Conservation (phyloP, 23 red algal species). For the Gracilaria domingensis region DNA sequence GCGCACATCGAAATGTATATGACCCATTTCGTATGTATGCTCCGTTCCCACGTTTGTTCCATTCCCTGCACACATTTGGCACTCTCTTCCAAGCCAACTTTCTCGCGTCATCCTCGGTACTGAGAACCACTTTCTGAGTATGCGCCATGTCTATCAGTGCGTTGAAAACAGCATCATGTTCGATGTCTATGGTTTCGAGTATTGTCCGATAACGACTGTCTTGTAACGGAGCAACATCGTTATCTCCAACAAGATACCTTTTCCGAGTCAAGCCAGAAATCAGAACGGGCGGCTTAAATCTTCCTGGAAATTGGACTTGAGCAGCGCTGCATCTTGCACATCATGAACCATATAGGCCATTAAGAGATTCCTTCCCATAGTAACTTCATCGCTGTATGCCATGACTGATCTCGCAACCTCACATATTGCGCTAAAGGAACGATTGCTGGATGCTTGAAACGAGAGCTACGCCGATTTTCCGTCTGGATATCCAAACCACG, state of each 20-base stretch:
- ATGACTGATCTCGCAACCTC: constrained; percentile 47
- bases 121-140: constrained; percentile 76
- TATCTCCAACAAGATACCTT: constrained; percentile 19
- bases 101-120: constrained; percentile 33
- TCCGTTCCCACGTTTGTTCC: constrained; percentile 56
- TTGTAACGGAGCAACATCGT: constrained; percentile 26
- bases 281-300: constrained; percentile 39
- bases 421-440: constrained; percentile 86
- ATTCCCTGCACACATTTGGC: constrained; percentile 41
- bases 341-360: constrained; percentile 77
- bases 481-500: background rate
- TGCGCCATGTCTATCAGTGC: constrained; percentile 83
- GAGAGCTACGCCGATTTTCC: background rate
- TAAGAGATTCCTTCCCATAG: constrained; percentile 31
- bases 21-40: constrained; percentile 58
- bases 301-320: constrained; percentile 42
- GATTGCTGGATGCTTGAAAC: constrained; percentile 72
- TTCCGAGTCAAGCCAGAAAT: constrained; percentile 38
- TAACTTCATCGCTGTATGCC: constrained; percentile 79
- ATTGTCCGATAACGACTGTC: constrained; percentile 57
- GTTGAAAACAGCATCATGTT: constrained; percentile 75
- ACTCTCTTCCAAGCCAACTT: constrained; percentile 40
- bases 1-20: constrained; percentile 44
- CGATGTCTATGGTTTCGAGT: constrained; percentile 55
- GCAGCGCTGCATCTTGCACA: constrained; percentile 44